Evolutionary conservation across 495 filamentous ascomycete genomes (phyloP).

Genomic region (Talaromyces thailandensis): DNA sequence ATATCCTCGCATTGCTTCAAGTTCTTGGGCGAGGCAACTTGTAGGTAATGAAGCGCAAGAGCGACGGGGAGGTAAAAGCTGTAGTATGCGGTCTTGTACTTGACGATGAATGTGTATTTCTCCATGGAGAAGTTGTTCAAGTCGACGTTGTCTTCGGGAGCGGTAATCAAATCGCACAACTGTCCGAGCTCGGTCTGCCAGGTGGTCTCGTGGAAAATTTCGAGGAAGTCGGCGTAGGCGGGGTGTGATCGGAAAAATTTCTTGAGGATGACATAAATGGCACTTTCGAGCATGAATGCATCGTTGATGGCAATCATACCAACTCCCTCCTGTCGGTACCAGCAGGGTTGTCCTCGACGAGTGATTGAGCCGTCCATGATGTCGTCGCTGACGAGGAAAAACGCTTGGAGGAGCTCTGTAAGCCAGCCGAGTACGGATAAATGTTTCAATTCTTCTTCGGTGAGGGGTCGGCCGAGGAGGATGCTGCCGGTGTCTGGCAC

Average conservation of each 20-base stretch:
- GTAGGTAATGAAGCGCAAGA: conserved; percentile 71
- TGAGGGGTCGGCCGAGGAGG: conserved; percentile 64
- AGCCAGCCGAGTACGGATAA: conserved; percentile 87
- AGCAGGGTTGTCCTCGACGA: conserved; percentile 86
- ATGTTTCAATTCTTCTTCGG: conserved; percentile 72
- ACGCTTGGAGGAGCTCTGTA: conserved; percentile 94
- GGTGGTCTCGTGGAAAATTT: conserved; percentile 91
- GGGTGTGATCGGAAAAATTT: conserved; percentile 83
- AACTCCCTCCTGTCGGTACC: conserved; percentile 81
- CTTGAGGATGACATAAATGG: conserved; percentile 86
- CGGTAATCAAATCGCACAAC: conserved; percentile 87
- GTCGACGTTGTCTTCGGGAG: conserved; percentile 81
- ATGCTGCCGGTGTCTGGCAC: conserved; percentile 82
- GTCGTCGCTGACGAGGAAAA: conserved; percentile 97
- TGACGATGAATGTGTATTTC: conserved; percentile 97
- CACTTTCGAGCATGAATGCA: conserved; percentile 86
- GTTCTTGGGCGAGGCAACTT: conserved; percentile 73
- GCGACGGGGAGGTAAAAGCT: conserved; percentile 98
- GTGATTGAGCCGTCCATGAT: conserved; percentile 97
- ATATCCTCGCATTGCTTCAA: conserved; percentile 81
- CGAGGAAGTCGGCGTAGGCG: conserved; percentile 78
- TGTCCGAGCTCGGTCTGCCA: conserved; percentile 94
- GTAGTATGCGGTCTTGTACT: conserved; percentile 99
- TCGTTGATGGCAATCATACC: conserved; percentile 97
- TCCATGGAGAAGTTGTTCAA: conserved; percentile 87